Evolutionary conservation across 441 rosid genomes (phyloP), one percentile per base, ranked within the genome.

Genomic region (Aleurites moluccanus): DNA sequence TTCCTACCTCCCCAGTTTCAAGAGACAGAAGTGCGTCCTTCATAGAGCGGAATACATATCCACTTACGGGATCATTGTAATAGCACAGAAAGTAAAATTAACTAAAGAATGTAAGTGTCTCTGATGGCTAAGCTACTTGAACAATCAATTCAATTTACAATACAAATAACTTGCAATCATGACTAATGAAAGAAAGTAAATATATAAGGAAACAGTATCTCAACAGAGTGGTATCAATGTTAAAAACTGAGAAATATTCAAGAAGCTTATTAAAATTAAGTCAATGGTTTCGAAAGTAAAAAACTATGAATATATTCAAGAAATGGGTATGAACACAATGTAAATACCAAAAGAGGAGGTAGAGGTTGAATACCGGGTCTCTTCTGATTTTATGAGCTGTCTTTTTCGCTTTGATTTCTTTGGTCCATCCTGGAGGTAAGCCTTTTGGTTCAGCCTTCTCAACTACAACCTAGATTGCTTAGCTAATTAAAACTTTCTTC

Each of bases 351-450:
- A 42, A 67, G 25, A 35, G 42, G 64, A 56, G 66, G 81, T 53
- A 67, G 64, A 74, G 62, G 77, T 76, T 78, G 61, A 84, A 67
- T 88, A 92, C 99, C 84, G 91, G 78, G 77, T 92, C 98, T 85
- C 82, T 89, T 85, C 97, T 83, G 62, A 68, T 73, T 85, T 72
- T 86, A 72, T 82, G 73, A 45, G 82, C 89, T 73, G 72, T 84
- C 90, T 83, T 88, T 49, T 86, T 82, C 68, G 89, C 80, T 74
- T 77, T 88, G 62, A 89, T 75, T 83, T 95, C 90, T 88, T 91
- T 91, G 82, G 79, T 90, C 99, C 99, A 94, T 84, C 98, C 97
- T 64, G 85, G 69, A 66, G 97, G 98, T 69, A 92, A 86, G 44
- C 94, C 98, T 79, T 94, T 87, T 27, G 93, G 88, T 27, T 78